Base-by-base conservation (phyloP, 2,329 filamentous ascomycete species). In the Fusarium verticillioides region DNA sequence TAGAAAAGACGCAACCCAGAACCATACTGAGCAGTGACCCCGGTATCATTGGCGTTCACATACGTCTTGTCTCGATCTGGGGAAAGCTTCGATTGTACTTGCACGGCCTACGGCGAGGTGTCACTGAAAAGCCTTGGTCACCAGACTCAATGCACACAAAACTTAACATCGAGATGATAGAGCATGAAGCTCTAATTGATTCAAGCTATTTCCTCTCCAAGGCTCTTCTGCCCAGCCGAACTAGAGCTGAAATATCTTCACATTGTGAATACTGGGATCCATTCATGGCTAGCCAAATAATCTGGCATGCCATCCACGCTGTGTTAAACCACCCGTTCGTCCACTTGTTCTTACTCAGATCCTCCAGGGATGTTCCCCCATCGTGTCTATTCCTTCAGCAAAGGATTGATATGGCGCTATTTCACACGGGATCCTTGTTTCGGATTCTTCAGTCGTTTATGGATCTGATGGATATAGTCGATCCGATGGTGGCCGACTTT, bases 341-440 rank as follows among this genome's bases (percentile, higher is more conserved):
- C 26, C 43, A 28, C 43, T 21, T 46, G 4, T 28, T 46, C 18
- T 46, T 46, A 7, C 43, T 46, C 18, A 46, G 43, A 10, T 28
- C 43, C 4, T 28, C 26, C 3, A 46, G 5, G 12, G 43, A 46
- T 15, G 12, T 46, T 0, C 43, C 26, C 0, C 43, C 43, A 10
- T 28, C 43, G 3, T 46, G 43, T 15, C 5, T 46, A 4, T 46
- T 46, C 4, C 43, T 46, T 10, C 43, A 46, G 3, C 43, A 46
- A 1, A 28, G 26, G 12, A 28, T 46, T 10, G 43, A 46, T 10
- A 46, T 28, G 43, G 26, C 23, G 5, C 12, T 46, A 28, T 46
- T 28, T 46, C 43, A 46, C 5, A 46, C 43, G 3, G 43, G 43
- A 21, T 46, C 43, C 0, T 2, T 46, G 6, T 46, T 46, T 28